Base-by-base conservation (phyloP, 192 early-diverging fungal species). In the Podila minutissima region DNA sequence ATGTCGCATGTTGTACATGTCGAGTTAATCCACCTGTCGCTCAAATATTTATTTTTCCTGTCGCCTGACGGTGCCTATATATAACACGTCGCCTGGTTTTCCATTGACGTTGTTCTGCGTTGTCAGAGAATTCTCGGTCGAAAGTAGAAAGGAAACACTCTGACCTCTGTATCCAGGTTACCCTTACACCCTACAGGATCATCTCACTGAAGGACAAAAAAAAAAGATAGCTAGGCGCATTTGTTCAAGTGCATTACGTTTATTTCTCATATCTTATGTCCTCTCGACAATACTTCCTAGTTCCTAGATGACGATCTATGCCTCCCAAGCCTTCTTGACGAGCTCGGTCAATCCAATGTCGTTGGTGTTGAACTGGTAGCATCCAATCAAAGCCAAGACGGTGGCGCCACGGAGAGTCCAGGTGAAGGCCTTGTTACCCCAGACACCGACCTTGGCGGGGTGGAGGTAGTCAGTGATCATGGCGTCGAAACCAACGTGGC, bases 301-400 rank as follows among this genome's bases (percentile, higher is more conserved):
- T 29, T 41, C n/a, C 28, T 53, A 22, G 31, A 4, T 15, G 3
- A 31, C 19, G 29, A 29, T 64, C 78, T 93, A 93, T 74, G 96
- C 96, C 68, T 89, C 90, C 97, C 97, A 98, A 55, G 92, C 58
- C 57, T 93, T 88, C 84, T 89, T 87, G 72, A 96, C 88, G 75
- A 96, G 88, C 78, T 94, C 94, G 46, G 96, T 97, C 71, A 99
- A 88, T 29, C 98, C 97, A 69, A 99, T 88, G 66, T 99, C 98
- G 37, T 95, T 91, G 26, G 97, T 97, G 86, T 99, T 99, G 91
- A 99, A 94, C 68, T 93, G 86, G 89, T 94, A 99, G 73, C 91
- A 93, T 32, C 95, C 97, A 77, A 95, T 91, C 79, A 97, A 79
- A 15, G 89, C 79, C 71, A 93, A 82, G 0, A 92, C 88, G 8